These are phyloP conservation scores for Nissolia schottii DNA, from an alignment of 306 rosid species.

Conservation along the genomic window DNA sequence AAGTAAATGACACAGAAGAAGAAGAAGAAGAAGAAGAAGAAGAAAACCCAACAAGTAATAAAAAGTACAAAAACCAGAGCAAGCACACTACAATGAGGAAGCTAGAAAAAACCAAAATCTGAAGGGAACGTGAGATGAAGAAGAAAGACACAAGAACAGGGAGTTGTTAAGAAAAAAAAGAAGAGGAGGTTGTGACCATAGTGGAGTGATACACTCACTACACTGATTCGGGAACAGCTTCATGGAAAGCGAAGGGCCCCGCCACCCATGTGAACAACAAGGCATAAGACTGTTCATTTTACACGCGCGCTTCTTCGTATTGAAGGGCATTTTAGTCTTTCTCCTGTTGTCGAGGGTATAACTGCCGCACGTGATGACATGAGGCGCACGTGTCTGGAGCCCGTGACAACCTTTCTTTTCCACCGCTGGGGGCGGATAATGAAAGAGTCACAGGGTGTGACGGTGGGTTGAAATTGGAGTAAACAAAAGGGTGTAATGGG, in stretches of 20 bases:
- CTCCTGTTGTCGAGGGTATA: background rate
- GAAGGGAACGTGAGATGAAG: too few species aligned
- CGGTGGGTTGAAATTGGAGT: background rate
- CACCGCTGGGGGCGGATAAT: slow-evolving; percentile 17
- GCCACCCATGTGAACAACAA: slow-evolving; percentile 23
- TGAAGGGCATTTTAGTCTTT: background rate
- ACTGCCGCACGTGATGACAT: slow-evolving; percentile 4
- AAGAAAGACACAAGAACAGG: background rate
- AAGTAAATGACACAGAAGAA: background rate
- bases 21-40: background rate
- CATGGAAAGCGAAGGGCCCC: slow-evolving; percentile 21
- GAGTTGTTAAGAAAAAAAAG: background rate
- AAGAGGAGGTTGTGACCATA: background rate
- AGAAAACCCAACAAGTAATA: slow-evolving; percentile 6
- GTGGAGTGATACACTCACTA: background rate
- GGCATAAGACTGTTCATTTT: background rate
- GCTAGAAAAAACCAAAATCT: background rate
- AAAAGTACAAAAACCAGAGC: background rate
- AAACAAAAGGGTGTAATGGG: background rate
- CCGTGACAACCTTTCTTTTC: slow-evolving; percentile 21
- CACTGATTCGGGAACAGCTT: background rate
- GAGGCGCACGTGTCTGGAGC: slow-evolving; percentile 9
- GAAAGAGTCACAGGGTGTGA: background rate
- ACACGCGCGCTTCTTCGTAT: background rate
- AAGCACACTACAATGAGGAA: background rate